Conservation (phyloP, 2,329 filamentous ascomycete species). For the Lojkania enalia region DNA sequence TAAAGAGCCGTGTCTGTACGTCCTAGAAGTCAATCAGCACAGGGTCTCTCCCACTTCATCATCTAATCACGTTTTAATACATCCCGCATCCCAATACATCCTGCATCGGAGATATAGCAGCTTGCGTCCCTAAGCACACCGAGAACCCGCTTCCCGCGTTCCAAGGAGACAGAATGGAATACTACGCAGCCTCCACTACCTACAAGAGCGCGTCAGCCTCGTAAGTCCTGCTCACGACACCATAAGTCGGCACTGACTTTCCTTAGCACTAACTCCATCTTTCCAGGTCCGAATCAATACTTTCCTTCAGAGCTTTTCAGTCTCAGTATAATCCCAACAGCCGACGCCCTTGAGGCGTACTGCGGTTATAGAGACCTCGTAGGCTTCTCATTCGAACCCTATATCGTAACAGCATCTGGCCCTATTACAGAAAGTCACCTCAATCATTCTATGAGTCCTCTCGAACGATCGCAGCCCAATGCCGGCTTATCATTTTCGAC, state of each 20-base stretch:
- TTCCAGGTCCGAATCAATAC: constrained; percentile 2
- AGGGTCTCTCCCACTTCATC: constrained; percentile 1
- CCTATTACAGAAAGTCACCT: constrained; percentile 1
- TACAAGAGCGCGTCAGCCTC: neutral
- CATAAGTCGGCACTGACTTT: constrained; percentile 2
- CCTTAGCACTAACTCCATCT: constrained; percentile 1
- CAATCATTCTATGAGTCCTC: constrained; percentile 3
- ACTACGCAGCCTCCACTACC: constrained; percentile 2
- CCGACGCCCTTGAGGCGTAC: constrained; percentile 1
- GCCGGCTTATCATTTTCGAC: neutral
- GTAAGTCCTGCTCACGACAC: neutral
- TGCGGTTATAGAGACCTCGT: neutral
- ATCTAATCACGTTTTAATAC: constrained; percentile 1
- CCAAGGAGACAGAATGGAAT: constrained; percentile 3
- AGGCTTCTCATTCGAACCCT: constrained; percentile 2
- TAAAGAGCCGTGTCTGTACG: constrained; percentile 2
- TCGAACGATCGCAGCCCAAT: neutral
- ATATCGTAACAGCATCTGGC: constrained; percentile 1
- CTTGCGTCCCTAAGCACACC: constrained; percentile 1
- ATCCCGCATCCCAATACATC: constrained; percentile 1
- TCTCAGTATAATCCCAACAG: constrained; percentile 2
- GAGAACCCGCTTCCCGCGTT: constrained; percentile 1
- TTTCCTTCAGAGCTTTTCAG: constrained; percentile 1
- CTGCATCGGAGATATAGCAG: constrained; percentile 1
- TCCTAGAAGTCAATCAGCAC: constrained; percentile 4